These are phyloP conservation scores for Arthrobotrys sphaeroides DNA, from an alignment of 2,329 filamentous ascomycete species.

Conservation along the genomic window DNA sequence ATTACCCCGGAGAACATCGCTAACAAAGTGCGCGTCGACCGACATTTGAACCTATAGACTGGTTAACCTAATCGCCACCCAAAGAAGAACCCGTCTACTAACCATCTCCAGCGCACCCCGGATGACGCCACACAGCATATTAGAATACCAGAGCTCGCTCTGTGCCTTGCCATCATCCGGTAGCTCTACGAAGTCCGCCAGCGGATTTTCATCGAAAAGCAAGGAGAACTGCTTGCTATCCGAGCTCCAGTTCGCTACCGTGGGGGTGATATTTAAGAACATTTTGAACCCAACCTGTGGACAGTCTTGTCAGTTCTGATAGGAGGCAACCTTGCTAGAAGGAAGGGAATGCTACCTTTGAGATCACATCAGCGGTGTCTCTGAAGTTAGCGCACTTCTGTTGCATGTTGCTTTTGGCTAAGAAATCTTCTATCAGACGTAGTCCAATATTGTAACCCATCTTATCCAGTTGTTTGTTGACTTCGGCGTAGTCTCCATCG, in stretches of 20 bases:
- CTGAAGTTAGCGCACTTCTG: conserved; percentile 90
- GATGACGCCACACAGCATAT: conserved; percentile 92
- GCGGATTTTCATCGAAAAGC: conserved; percentile 94
- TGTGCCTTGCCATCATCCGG: conserved; percentile 95
- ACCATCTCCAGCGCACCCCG: conserved; percentile 96
- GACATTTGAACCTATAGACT: conserved; percentile 81
- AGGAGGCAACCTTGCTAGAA: background rate
- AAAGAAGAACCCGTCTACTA: conserved; percentile 55
- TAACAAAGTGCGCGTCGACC: conserved; percentile 95
- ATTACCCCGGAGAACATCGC: conserved; percentile 88
- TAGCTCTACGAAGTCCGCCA: conserved; percentile 96
- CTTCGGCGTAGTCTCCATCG: conserved; percentile 89
- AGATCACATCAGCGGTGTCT: conserved; percentile 96
- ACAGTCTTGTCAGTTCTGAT: conserved; percentile 25
- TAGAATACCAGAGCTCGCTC: conserved; percentile 98
- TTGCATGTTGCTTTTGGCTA: conserved; percentile 91
- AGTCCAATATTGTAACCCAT: conserved; percentile 99
- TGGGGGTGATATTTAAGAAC: conserved; percentile 94
- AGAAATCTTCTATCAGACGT: conserved; percentile 94
- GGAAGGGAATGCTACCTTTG: conserved; percentile 73
- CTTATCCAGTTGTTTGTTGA: conserved; percentile 97
- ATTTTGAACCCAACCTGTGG: conserved; percentile 95
- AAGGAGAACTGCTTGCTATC: conserved; percentile 97
- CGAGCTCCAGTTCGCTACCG: conserved; percentile 92
- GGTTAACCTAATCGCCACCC: background rate